A percentile compares a stretch with the other conserved stretches of the same genome.
Evolutionary conservation across 2,329 filamentous ascomycete genomes (phyloP).

Genomic region (Trichophaea hybrida): DNA sequence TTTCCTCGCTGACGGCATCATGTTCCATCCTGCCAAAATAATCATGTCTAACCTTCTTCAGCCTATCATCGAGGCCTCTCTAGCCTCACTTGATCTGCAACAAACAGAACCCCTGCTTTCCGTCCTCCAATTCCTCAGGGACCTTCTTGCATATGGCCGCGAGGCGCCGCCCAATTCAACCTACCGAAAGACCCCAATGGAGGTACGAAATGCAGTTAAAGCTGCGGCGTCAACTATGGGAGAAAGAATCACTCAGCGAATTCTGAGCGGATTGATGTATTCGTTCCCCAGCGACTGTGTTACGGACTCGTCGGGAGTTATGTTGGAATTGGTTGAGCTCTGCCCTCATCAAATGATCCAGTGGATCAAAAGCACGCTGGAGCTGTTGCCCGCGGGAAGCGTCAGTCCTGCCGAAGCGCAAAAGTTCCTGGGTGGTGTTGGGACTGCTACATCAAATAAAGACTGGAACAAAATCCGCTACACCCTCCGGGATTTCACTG

Average conservation of each 20-base stretch:
- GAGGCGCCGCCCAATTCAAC: slow-evolving; percentile 50
- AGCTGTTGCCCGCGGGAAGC: slow-evolving; percentile 67
- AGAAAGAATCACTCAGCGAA: slow-evolving; percentile 66
- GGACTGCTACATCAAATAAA: slow-evolving; percentile 32
- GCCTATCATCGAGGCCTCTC: slow-evolving; percentile 73
- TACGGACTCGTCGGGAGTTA: slow-evolving; percentile 81
- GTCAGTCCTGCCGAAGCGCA: slow-evolving; percentile 68
- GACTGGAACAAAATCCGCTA: slow-evolving; percentile 27
- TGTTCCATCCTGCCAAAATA: slow-evolving; percentile 79
- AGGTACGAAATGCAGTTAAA: slow-evolving; percentile 60
- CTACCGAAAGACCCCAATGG: slow-evolving; percentile 43
- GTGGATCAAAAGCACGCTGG: slow-evolving; percentile 75
- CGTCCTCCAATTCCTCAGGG: slow-evolving; percentile 81
- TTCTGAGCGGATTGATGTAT: slow-evolving; percentile 98
- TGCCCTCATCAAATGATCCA: slow-evolving; percentile 61
- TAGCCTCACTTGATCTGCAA: slow-evolving; percentile 73
- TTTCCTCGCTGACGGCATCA: slow-evolving; percentile 73
- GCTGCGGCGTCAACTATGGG: slow-evolving; percentile 56
- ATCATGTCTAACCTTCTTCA: slow-evolving; percentile 65
- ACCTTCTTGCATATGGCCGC: slow-evolving; percentile 77
- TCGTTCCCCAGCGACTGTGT: slow-evolving; percentile 94
- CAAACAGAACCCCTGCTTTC: slow-evolving; percentile 85
- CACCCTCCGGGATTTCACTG: slow-evolving; percentile 83
- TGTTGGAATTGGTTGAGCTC: slow-evolving; percentile 77
- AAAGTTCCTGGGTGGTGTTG: slow-evolving; percentile 65